Evolutionary conservation across 2,329 filamentous ascomycete species (phyloP), one percentile per base, ranked within the genome.

Genomic region (Aspergillus sp.): DNA sequence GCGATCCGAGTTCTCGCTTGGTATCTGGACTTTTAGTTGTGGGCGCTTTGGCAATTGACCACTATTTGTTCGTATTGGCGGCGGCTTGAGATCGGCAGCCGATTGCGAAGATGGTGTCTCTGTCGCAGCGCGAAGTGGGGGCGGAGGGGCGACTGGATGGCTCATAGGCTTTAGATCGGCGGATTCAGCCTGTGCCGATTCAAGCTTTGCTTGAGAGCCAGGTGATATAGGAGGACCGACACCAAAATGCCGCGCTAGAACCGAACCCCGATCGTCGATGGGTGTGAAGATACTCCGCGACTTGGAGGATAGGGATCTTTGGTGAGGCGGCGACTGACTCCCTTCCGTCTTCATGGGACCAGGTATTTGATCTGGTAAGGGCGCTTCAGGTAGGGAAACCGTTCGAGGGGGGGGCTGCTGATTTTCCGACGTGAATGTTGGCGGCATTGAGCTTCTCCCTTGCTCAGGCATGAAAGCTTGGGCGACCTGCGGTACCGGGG

Each of bases 271-370:
- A 73, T 96, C 93, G 69, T 98, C 95, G 63, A 99, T 96, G 0
- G 95, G 95, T 0, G 95, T 99, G 73, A 98, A 98, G 60, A 99
- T 98, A 74, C 93, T 97, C 72, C 93, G 89, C 22, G 89, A 89
- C 73, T 93, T 93, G 36, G 82, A 77, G 7, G 82, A 81, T 3
- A 85, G 67, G 6, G 90, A 88, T 69, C 89, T 90, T 2, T 89
- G 88, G 63, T 80, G 76, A 10, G 78, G 73, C 57, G 80, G 78
- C n/a, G 86, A 76, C 47, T 73, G 72, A 22, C 63, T 80, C 71
- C 63, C 71, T 60, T 73, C 82, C 67, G 42, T 67, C 72, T 73
- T 82, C 69, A 63, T 66, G 60, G 36, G 75, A 65, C 54, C 71
- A 54, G 75, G 60, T 56, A 80, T 80, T 57, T 85, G 84, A 53